Conservation (phyloP, 2,329 filamentous ascomycete genomes). For the Xylaria digitata region DNA sequence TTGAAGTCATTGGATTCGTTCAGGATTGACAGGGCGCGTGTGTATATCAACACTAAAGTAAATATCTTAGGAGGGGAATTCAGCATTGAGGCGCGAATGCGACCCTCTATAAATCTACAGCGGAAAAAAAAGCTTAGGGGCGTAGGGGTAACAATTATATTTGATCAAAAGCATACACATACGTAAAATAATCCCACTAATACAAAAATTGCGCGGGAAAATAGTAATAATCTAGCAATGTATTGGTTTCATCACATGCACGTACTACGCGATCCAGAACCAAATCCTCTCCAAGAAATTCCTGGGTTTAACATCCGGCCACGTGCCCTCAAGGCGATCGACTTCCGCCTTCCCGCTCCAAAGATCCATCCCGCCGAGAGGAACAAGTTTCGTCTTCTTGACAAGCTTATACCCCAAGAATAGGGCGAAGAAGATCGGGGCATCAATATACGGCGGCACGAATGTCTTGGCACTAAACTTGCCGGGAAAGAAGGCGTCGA, state of each 20-base stretch:
- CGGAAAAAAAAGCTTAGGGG: no score
- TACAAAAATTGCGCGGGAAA: no score
- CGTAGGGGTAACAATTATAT: neutral
- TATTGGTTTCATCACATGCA: neutral
- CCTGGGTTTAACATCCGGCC: conserved; percentile 51
- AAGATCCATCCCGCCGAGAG: conserved; percentile 53
- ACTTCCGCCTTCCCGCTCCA: conserved; percentile 57
- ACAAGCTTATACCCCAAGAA: conserved; percentile 75
- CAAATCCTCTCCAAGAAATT: conserved; percentile 56
- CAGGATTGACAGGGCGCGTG: no score
- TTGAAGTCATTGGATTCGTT: neutral
- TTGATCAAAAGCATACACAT: neutral
- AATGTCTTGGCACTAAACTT: conserved; percentile 62
- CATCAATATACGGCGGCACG: conserved; percentile 75
- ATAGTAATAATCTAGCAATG: no score
- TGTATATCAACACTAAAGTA: no score
- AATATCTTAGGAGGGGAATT: no score
- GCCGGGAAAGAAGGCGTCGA: conserved; percentile 75
- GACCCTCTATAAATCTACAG: neutral
- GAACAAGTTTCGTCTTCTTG: conserved; percentile 66
- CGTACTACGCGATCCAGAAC: conserved; percentile 54
- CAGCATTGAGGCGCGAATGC: no score
- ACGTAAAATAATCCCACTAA: neutral
- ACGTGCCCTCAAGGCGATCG: conserved; percentile 53
- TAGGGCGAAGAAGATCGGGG: conserved; percentile 73